Base-by-base conservation (phyloP, 169 alveolate species). In the Eimeria zaria region DNA sequence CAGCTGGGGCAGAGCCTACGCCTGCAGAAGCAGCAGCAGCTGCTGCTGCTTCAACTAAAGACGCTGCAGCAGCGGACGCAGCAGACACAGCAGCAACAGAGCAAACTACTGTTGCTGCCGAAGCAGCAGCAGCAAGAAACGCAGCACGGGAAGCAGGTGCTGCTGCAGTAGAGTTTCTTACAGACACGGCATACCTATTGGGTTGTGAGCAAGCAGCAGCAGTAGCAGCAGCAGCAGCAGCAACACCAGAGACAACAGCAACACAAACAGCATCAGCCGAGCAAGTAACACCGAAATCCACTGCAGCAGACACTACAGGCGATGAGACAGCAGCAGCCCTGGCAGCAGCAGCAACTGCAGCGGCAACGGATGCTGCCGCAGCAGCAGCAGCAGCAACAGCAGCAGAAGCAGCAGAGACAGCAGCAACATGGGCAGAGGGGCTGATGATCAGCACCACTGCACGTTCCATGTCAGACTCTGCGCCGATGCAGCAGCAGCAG, bases 61-160 rank as follows among this genome's bases (percentile, higher is more conserved):
- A 33, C 22, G 22, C 44, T 14, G 27, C 83, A 73, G 83, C 44
- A 73, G 83, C 83, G n/a, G 83, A 0, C 11, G 39, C 18, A 22
- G 78, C 20, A 67, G 1, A 11, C 16, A 20, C 78, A 67, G 78
- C 78, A 27, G 41, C 78, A 67, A 20, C 44, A 27, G 44, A 11
- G 11, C n/a, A n/a, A n/a, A 16, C 74, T 22, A 36, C 74, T 1
- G 74, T 0, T 14, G 55, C 48, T 36, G 83, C 83, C 5, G 53
- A n/a, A 0, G 83, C 30, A 33, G 83, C 83, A 73, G 83, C 83
- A 73, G 83, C 83, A 73, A 55, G 55, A 73, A 36, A 0, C 30
- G 48, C 83, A 33, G 83, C 83, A 73, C 44, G 44, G 6, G 83
- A 39, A 78, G 64, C 67, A 48, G 89, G 27, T 46, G 89, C 89